These are phyloP conservation scores for Xanthoparmelia taractica DNA, from an alignment of 495 filamentous ascomycete species.

Conservation along the genomic window DNA sequence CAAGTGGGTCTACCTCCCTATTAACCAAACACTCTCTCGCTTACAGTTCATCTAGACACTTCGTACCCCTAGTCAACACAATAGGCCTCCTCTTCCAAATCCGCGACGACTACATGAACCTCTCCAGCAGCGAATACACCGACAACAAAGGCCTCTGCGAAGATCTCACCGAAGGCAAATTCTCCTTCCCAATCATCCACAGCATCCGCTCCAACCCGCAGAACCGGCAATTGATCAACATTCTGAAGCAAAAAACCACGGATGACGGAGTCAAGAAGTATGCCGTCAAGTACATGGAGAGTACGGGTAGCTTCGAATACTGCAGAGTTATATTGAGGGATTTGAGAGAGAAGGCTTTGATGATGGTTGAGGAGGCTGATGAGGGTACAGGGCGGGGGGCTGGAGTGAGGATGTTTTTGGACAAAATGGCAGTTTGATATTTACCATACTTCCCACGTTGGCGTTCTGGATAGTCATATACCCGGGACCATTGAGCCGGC, in stretches of 20 bases:
- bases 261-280: conserved; percentile 86
- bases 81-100: conserved; percentile 94
- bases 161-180: conserved; percentile 96
- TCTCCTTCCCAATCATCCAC: conserved; percentile 95
- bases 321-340: conserved; percentile 61
- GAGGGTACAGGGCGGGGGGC: conserved; percentile 32
- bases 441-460: neutral
- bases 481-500: neutral
- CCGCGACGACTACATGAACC: conserved; percentile 92
- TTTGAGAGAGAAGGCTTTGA: conserved; percentile 57
- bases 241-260: conserved; percentile 78
- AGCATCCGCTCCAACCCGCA: conserved; percentile 73
- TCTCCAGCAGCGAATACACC: conserved; percentile 62
- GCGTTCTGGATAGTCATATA: neutral
- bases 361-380: conserved; percentile 46
- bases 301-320: conserved; percentile 82
- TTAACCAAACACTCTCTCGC: neutral
- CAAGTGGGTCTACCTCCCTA: conserved; percentile 35
- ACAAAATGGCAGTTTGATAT: conserved; percentile 35
- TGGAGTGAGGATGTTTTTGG: conserved; percentile 39
- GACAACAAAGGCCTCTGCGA: conserved; percentile 92
- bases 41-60: conserved; percentile 44
- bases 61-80: conserved; percentile 78
- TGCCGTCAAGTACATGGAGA: conserved; percentile 86
- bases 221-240: conserved; percentile 81